These are phyloP conservation scores for Nicotiana rustica DNA, from an alignment of 305 asterid genomes.

Conservation along the genomic window DNA sequence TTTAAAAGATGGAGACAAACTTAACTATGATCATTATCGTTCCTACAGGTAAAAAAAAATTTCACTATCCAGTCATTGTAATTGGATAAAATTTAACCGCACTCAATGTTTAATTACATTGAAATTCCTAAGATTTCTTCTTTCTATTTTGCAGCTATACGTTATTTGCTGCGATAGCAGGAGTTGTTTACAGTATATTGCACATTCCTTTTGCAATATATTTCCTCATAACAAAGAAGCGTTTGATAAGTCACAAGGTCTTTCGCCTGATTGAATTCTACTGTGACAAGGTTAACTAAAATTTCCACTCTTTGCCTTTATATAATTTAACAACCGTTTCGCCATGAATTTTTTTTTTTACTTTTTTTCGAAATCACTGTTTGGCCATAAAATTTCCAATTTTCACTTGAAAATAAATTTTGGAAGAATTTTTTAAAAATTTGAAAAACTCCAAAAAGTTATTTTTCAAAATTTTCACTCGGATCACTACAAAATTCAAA, in stretches of 20 bases:
- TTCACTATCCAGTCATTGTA: no score
- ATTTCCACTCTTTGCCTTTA: background rate
- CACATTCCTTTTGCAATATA: constrained; percentile 54
- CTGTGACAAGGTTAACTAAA: constrained; percentile 45
- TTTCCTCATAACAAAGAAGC: constrained; percentile 44
- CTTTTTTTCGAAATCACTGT: no score
- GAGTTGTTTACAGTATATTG: constrained; percentile 41
- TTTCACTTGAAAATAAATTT: no score
- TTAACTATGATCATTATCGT: constrained; percentile 39
- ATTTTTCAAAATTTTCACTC: no score
- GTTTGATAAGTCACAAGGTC: constrained; percentile 37
- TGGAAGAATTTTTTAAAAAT: no score
- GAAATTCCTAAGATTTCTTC: background rate
- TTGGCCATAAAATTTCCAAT: no score
- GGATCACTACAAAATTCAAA: no score
- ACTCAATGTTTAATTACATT: no score
- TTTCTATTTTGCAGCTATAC: constrained; percentile 43
- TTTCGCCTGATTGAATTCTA: constrained; percentile 48
- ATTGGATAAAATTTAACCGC: no score
- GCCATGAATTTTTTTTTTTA: no score
- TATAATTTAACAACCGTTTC: background rate
- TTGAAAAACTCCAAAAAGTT: no score
- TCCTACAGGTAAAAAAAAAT: constrained; percentile 38
- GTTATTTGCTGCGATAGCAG: constrained; percentile 42
- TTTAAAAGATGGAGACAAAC: background rate